These are phyloP conservation scores for Torrubiella hemipterigena DNA, from an alignment of 2,329 filamentous ascomycete species.

Conservation along the genomic window DNA sequence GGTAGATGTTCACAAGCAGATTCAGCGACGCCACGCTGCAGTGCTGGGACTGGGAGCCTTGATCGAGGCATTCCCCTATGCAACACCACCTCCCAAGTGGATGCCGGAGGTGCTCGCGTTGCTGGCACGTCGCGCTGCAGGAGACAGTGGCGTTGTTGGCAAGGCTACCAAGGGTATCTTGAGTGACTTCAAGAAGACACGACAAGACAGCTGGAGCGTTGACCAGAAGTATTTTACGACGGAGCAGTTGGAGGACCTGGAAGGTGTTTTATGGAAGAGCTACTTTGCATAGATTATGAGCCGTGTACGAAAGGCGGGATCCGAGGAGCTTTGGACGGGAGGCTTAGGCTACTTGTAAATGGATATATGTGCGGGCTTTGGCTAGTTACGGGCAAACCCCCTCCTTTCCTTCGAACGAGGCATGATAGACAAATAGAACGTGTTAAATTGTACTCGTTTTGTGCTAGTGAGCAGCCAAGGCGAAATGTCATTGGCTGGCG, in stretches of 20 bases:
- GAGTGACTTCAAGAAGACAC: slow-evolving; percentile 98
- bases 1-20: slow-evolving; percentile 60
- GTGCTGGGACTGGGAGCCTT: slow-evolving; percentile 84
- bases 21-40: slow-evolving; percentile 76
- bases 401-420: no score
- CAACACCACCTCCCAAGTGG: slow-evolving; percentile 83
- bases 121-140: slow-evolving; percentile 73
- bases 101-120: slow-evolving; percentile 86
- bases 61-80: slow-evolving; percentile 92
- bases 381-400: no score
- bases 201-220: slow-evolving; percentile 96
- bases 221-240: slow-evolving; percentile 91
- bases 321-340: no score
- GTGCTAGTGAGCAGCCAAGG: no score
- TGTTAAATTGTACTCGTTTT: no score
- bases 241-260: slow-evolving; percentile 88
- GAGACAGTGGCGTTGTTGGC: slow-evolving; percentile 82
- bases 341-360: no score
- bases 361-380: no score
- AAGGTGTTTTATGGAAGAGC: slow-evolving; percentile 98
- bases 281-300: slow-evolving; percentile 91
- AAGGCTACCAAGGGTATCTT: slow-evolving; percentile 91
- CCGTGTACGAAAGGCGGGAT: no score
- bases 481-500: no score
- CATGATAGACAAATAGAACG: no score